Evolutionary conservation across 2,329 filamentous ascomycete species (phyloP).

Genomic region (Leptosphaerulina australis): DNA sequence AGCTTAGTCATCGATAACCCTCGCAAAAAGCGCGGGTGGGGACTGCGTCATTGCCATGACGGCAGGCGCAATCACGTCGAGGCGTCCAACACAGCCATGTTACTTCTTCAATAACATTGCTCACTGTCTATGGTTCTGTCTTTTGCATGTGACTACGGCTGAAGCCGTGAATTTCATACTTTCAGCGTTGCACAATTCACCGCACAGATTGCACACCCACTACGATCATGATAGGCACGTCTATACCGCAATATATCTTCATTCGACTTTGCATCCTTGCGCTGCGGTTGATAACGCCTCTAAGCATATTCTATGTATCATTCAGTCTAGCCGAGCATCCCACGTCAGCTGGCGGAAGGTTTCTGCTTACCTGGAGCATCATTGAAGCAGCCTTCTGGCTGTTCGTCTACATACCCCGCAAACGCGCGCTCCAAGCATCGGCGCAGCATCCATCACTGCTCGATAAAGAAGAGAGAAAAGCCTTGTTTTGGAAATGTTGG

Average conservation of each 20-base stretch:
- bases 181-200: not conserved
- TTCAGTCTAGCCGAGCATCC: slow-evolving; percentile 44
- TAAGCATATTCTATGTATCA: slow-evolving; percentile 56
- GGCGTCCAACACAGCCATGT: slow-evolving; percentile 2
- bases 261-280: slow-evolving; percentile 58
- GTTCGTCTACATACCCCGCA: slow-evolving; percentile 60
- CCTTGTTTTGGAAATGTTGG: slow-evolving; percentile 63
- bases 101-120: not conserved
- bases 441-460: slow-evolving; percentile 58
- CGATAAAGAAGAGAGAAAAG: slow-evolving; percentile 56
- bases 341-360: slow-evolving; percentile 32
- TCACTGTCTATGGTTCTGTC: slow-evolving; percentile 1
- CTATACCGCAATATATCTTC: slow-evolving; percentile 49
- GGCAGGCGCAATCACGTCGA: slow-evolving; percentile 7
- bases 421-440: slow-evolving; percentile 57
- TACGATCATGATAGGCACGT: slow-evolving; percentile 50
- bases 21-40: not conserved
- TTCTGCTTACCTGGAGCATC: slow-evolving; percentile 54
- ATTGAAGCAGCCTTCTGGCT: slow-evolving; percentile 63
- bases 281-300: slow-evolving; percentile 58
- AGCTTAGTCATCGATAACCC: not conserved
- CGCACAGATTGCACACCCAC: not conserved
- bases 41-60: slow-evolving; percentile 6
- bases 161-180: not conserved
- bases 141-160: slow-evolving; percentile 10